phyloP scores from a whole-genome alignment of 441 rosid species.

The Populus hybrid region DNA sequence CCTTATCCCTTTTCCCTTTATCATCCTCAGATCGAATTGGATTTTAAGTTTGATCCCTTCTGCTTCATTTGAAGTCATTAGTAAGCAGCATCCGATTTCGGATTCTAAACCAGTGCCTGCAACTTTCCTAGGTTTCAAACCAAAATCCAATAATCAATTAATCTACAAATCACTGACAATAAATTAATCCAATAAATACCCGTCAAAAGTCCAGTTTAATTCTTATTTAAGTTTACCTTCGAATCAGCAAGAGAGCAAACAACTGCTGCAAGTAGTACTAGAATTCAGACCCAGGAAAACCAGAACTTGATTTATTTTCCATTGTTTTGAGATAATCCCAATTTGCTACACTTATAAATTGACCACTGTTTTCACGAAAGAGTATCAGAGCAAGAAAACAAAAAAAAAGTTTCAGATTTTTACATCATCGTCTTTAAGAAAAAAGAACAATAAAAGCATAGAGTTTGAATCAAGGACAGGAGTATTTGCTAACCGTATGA shows the following conservation, averaged over 20 bases:
- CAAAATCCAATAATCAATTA: constrained; percentile 9
- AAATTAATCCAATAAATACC: background rate
- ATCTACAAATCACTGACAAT: background rate
- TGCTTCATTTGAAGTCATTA: constrained; percentile 15
- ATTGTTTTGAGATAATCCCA: constrained; percentile 31
- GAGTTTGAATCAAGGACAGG: background rate
- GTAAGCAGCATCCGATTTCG: constrained; percentile 14
- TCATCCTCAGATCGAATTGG: constrained; percentile 23
- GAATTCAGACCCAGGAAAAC: constrained; percentile 35
- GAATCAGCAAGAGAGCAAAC: constrained; percentile 27
- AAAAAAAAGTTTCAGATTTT: background rate
- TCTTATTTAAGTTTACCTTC: constrained; percentile 38
- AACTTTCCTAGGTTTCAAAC: constrained; percentile 33
- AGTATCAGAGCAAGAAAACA: background rate
- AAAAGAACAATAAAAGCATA: background rate
- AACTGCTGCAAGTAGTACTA: constrained; percentile 31
- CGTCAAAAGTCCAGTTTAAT: background rate
- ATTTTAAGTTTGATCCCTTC: constrained; percentile 19
- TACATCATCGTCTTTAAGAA: background rate
- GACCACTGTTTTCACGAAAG: constrained; percentile 17
- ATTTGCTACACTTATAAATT: constrained; percentile 23
- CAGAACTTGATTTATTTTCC: constrained; percentile 31
- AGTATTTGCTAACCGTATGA: constrained; percentile 23
- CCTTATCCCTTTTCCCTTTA: constrained; percentile 13
- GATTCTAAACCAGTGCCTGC: constrained; percentile 22